Conservation (phyloP, 139 green algal genomes). For the Marvania coccoides region DNA sequence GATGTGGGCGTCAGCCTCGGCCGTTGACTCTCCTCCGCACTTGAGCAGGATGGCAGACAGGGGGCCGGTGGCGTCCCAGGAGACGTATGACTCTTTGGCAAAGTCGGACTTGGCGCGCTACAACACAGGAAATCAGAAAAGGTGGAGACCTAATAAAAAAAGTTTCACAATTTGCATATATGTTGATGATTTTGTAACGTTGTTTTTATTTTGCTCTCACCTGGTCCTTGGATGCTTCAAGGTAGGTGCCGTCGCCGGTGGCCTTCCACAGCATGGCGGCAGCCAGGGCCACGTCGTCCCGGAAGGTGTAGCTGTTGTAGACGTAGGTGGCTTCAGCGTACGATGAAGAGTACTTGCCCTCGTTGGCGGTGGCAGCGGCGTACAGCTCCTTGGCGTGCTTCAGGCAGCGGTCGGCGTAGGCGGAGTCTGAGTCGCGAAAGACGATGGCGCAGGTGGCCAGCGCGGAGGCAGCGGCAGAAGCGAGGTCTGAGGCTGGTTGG, state of each 20-base stretch:
- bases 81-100: neutral
- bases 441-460: slow-evolving; percentile 44
- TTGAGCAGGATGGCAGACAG: neutral
- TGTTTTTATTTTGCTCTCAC: too few species aligned
- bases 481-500: slow-evolving; percentile 46
- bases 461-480: slow-evolving; percentile 36
- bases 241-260: slow-evolving; percentile 36
- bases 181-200: too few species aligned
- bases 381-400: slow-evolving; percentile 39
- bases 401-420: slow-evolving; percentile 33
- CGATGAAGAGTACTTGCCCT: slow-evolving; percentile 41
- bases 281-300: slow-evolving; percentile 51
- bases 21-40: neutral
- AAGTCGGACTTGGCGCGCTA: neutral
- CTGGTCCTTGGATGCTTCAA: neutral
- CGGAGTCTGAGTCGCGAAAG: slow-evolving; percentile 24
- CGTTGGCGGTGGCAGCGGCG: slow-evolving; percentile 23
- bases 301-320: slow-evolving; percentile 17
- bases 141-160: too few species aligned
- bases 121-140: too few species aligned
- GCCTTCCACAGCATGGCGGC: slow-evolving; percentile 49
- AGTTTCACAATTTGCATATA: too few species aligned
- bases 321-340: slow-evolving; percentile 5
- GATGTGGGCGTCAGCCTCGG: neutral
- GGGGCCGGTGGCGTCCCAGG: neutral